Evolutionary conservation across 352 stramenopile genomes (phyloP).

Genomic region (Pythium myriotylum): DNA sequence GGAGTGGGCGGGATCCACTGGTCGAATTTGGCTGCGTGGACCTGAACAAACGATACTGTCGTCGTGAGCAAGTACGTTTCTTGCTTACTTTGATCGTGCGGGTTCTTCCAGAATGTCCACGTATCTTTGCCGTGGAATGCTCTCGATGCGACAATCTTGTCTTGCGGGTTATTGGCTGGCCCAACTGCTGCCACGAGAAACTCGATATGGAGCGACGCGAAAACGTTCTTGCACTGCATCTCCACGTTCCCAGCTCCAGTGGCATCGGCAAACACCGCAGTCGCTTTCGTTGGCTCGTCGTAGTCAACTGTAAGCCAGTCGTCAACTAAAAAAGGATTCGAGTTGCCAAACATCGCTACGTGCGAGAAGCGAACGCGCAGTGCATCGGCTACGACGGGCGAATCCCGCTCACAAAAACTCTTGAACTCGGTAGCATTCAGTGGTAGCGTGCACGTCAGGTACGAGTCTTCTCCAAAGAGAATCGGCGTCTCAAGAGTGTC

Average conservation of each 20-base stretch:
- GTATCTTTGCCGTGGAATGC: constrained; percentile 33
- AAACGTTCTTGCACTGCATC: constrained; percentile 31
- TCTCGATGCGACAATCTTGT: constrained; percentile 46
- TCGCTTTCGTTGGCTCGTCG: constrained; percentile 30
- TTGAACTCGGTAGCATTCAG: constrained; percentile 33
- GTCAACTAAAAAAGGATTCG: constrained; percentile 36
- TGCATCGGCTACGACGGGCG: constrained; percentile 16
- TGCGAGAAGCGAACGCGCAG: constrained; percentile 48
- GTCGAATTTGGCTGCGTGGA: constrained; percentile 26
- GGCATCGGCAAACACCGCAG: constrained; percentile 24
- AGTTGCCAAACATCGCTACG: constrained; percentile 45
- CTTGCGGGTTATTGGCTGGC: constrained; percentile 32
- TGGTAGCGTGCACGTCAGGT: constrained; percentile 35
- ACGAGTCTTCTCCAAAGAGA: constrained; percentile 44
- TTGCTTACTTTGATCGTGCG: constrained; percentile 7
- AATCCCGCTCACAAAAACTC: constrained; percentile 27
- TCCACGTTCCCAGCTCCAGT: constrained; percentile 25
- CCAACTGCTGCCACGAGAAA: constrained; percentile 45
- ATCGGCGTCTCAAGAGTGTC: constrained; percentile 2
- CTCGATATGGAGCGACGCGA: constrained; percentile 38
- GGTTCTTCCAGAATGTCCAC: constrained; percentile 42
- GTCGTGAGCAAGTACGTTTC: constrained; percentile 37
- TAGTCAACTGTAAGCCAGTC: constrained; percentile 51
- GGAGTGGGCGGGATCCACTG: constrained; percentile 40
- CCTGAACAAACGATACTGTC: constrained; percentile 37